Evolutionary conservation across 257 asterid genomes (phyloP), one percentile per base, ranked within the genome.

Genomic region (Solanum pinnatisectum): DNA sequence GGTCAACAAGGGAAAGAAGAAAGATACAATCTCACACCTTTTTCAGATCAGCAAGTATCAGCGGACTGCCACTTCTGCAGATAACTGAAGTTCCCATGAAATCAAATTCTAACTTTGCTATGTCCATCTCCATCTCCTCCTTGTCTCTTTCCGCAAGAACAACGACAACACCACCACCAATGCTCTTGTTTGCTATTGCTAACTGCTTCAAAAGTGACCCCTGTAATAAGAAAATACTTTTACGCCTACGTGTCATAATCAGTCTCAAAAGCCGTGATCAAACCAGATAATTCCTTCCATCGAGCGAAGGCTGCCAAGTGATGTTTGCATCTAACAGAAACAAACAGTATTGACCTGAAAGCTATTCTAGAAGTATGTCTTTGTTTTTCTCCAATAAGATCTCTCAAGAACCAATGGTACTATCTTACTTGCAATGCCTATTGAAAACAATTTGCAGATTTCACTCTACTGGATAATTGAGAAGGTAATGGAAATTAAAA

Each of bases 71-170:
- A 88, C 99, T 95, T 92, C 98, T 92, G 91, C 99, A 95, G 87
- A 96, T 96, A 79, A 96, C 97, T 32, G 98, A 95, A 87, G 99
- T 95, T 83, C 99, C 98, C 99, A 96, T 96, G 88, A 96, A 93
- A 88, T 94, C 96, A 91, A 96, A 95, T 88, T 96, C 99, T 84
- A 96, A 96, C 92, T 95, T 96, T 89, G 95, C 94, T 44, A 96
- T 96, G 89, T 96, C 98, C 93, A 95, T 92, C 92, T 96, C 98
- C 99, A 96, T 96, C 91, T 96, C 98, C 93, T 96, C 98, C 92
- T 96, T 96, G 94, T 96, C 99, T 91, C 99, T 94, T 93, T 96
- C 99, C 73, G 98, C 99, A 85, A 96, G 99, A 65, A 96, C 99
- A 87, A 95, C 99, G 78, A 96, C 93, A 74, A 95, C 96, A 59